Base-by-base conservation (phyloP, 345 rosid species). In the Pugionium cornutum region DNA sequence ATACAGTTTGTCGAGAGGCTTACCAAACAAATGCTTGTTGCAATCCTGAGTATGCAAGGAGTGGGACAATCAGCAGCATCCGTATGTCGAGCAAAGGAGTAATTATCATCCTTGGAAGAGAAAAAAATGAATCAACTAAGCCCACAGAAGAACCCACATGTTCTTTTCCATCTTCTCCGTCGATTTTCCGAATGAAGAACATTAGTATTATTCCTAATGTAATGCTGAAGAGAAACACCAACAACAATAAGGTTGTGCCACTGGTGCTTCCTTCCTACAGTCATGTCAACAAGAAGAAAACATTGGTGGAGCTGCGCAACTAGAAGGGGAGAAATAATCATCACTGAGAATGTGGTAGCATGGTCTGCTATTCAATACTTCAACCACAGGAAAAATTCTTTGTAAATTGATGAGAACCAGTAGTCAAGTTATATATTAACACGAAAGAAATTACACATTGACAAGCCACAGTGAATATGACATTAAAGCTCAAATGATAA, bases 11-110 rank as follows among this genome's bases (percentile, higher is more conserved):
- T 54, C 7, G 46, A 26, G 34, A 62, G 62, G 33, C 57, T 18
- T 84, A 89, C 98, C 98, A 89, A 39, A 89, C 95, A 81, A 89
- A 91, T 74, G 98, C 95, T 72, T 92, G 98, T 64, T 92, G 98
- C 61, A 89, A 71, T 72, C 97, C 98, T 59, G 95, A 89, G 75
- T 92, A 92, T 37, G 92, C 91, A 58, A 87, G 81, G 30, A 92
- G 89, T 31, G 97, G 98, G 43, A 89, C 79, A 69, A 87, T 76
- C 74, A 92, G 73, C 37, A 87, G 59, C 98, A 92, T 92, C 73
- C 91, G 80, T 49, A 61, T 10, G 56, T 89, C 89, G 36, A 84
- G 80, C 81, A 92, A 70, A 50, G 91, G 97, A 62, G 78, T 75
- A 53, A 86, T 81, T 58, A 89, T 83, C 62, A 79, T 78, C 79